These are phyloP conservation scores for Metarhizium rileyi DNA, from an alignment of 2,329 filamentous ascomycete genomes.

Conservation along the genomic window DNA sequence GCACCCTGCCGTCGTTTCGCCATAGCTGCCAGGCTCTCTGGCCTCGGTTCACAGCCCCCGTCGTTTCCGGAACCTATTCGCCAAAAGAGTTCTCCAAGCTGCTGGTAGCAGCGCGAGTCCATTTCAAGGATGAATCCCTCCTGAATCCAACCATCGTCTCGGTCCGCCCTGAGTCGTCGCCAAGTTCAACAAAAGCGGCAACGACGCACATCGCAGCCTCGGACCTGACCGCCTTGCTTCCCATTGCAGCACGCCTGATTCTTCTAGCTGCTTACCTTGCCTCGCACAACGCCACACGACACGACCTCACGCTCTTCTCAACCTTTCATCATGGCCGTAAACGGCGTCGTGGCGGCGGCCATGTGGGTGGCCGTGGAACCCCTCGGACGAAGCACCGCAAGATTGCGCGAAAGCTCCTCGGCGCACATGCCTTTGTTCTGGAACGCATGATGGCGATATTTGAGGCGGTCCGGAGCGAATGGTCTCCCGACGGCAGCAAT, in stretches of 20 bases:
- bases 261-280: conserved; percentile 72
- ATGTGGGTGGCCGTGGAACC: conserved; percentile 21
- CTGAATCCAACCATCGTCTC: conserved; percentile 55
- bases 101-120: conserved; percentile 57
- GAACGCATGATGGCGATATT: conserved; percentile 75
- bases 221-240: conserved; percentile 49
- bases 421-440: conserved; percentile 65
- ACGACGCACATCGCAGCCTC: conserved; percentile 11
- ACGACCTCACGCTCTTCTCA: conserved; percentile 67
- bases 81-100: conserved; percentile 78
- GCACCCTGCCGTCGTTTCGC: conserved; percentile 65
- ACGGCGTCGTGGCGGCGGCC: conserved; percentile 39
- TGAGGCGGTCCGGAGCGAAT: conserved; percentile 51
- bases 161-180: conserved; percentile 9
- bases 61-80: conserved; percentile 61
- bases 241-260: conserved; percentile 63
- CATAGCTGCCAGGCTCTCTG: conserved; percentile 67
- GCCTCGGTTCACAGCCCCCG: conserved; percentile 73
- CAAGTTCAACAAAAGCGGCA: not conserved
- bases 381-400: conserved; percentile 50
- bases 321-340: conserved; percentile 50
- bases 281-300: conserved; percentile 67
- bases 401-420: conserved; percentile 67
- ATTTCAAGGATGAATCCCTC: conserved; percentile 65
- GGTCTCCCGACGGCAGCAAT: conserved; percentile 27